These are phyloP conservation scores for Verticillium nubilum DNA, from an alignment of 2,329 filamentous ascomycete species.

Conservation along the genomic window DNA sequence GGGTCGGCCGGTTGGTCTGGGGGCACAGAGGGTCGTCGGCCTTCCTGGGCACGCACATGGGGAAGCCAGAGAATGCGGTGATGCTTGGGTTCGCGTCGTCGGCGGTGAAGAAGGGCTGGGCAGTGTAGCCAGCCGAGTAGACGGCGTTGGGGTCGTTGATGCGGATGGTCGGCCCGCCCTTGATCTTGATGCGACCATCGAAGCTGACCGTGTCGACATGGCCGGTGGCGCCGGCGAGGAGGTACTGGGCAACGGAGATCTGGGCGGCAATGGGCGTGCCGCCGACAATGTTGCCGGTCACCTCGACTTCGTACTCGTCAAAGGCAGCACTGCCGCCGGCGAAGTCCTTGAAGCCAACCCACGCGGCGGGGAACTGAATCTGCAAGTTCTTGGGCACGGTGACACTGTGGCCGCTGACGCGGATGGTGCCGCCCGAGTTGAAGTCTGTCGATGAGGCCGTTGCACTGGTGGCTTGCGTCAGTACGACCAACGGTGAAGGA, in stretches of 20 bases:
- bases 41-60: constrained; percentile 44
- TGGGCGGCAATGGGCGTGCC: constrained; percentile 30
- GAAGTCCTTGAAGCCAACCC: constrained; percentile 35
- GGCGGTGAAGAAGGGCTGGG: constrained; percentile 34
- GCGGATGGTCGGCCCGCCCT: constrained; percentile 26
- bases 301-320: constrained; percentile 3
- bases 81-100: constrained; percentile 42
- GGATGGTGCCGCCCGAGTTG: constrained; percentile 40
- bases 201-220: constrained; percentile 26
- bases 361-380: constrained; percentile 41
- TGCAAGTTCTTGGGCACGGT: constrained; percentile 43
- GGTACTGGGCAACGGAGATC: constrained; percentile 27
- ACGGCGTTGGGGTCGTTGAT: constrained; percentile 38
- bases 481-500: neutral
- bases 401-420: constrained; percentile 37
- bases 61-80: constrained; percentile 41
- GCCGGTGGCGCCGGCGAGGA: constrained; percentile 27
- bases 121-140: constrained; percentile 29
- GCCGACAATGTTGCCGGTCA: constrained; percentile 31
- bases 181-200: constrained; percentile 28
- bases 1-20: constrained; percentile 24
- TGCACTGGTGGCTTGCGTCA: constrained; percentile 14
- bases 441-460: constrained; percentile 24
- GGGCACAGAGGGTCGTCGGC: constrained; percentile 27
- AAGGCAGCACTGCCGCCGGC: constrained; percentile 10